Base-by-base conservation (phyloP, 2,329 filamentous ascomycete genomes). In the Pyricularia grisea region DNA sequence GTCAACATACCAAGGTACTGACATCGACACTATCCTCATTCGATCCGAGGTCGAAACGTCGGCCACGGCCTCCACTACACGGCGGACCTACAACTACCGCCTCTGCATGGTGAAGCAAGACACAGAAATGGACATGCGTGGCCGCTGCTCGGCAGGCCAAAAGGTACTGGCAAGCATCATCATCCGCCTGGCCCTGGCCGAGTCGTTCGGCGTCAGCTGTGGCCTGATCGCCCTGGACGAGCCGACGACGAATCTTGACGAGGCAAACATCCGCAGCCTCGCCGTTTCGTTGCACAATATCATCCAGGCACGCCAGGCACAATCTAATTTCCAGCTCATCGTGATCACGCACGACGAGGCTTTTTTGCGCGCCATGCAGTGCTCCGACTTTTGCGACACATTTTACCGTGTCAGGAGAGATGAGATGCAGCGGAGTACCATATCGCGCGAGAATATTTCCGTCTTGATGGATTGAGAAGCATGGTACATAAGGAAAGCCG, bases 281-380 rank as follows among this genome's bases (percentile, higher is more conserved):
- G 95, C 95, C 10, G 86, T 91, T 77, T 92, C 91, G 65, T 81
- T 99, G 74, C 90, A 95, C 75, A 87, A 90, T 74, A 97, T 99
- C 76, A 98, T 99, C 80, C 86, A 90, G 74, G 82, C 89, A 20
- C 88, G 96, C 9, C 88, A 91, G 77, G 88, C 90, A 71, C 95
- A 99, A 84, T 87, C 89, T 69, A 99, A 99, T 78, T 97, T 99
- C 79, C 96, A 99, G 82, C 87, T 99, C 69, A 95, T 99, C 76
- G 92, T 99, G 75, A 99, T 99, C 78, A 99, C 95, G 4, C 95
- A 99, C 83, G 95, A 99, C 80, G 96, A 98, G 81, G 93, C 97
- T 75, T 99, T 99, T 75, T 77, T 99, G 76, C 87, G 91, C 68
- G 88, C 93, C 76, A 99, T 99, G 95, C 90, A 93, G 73, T 97